Evolutionary conservation across 441 rosid species (phyloP).

Genomic region (Arabidopsis lyrata): DNA sequence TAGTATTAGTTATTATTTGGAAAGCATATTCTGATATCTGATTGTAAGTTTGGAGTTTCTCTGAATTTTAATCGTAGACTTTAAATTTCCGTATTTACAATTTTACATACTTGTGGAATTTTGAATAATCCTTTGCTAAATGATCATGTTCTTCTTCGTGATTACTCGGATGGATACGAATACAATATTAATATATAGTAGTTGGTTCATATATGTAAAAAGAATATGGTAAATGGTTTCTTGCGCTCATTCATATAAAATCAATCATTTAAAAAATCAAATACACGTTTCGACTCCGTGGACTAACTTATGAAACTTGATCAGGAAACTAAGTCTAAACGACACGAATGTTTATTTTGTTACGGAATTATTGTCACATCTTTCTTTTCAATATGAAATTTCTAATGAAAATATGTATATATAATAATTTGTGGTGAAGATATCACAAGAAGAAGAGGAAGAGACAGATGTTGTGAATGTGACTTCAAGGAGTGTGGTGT

Average conservation of each 20-base stretch:
- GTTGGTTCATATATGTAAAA: not conserved
- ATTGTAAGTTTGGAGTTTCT: not conserved
- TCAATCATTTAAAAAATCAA: not conserved
- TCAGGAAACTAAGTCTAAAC: not conserved
- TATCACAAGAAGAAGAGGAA: slow-evolving; percentile 22
- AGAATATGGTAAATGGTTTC: not conserved
- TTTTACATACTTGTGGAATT: not conserved
- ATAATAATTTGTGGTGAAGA: not conserved
- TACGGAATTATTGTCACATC: not conserved
- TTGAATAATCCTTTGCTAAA: not conserved
- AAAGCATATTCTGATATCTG: not conserved
- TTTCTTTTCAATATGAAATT: not conserved
- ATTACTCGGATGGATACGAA: not conserved
- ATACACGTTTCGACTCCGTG: not conserved
- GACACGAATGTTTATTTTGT: not conserved
- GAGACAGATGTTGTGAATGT: slow-evolving; percentile 18
- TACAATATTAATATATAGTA: not conserved
- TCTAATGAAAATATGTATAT: not conserved
- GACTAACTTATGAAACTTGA: not conserved
- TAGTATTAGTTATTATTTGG: not conserved
- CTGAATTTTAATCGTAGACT: not conserved
- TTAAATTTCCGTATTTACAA: not conserved
- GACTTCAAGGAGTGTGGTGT: slow-evolving; percentile 22
- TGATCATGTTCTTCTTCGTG: not conserved
- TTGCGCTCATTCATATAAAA: not conserved